Percentiles rank a stretch among this genome's conserved stretches.
These are phyloP conservation scores for Narthecium ossifragum DNA, from an alignment of 106 monocot species.

Conservation along the genomic window DNA sequence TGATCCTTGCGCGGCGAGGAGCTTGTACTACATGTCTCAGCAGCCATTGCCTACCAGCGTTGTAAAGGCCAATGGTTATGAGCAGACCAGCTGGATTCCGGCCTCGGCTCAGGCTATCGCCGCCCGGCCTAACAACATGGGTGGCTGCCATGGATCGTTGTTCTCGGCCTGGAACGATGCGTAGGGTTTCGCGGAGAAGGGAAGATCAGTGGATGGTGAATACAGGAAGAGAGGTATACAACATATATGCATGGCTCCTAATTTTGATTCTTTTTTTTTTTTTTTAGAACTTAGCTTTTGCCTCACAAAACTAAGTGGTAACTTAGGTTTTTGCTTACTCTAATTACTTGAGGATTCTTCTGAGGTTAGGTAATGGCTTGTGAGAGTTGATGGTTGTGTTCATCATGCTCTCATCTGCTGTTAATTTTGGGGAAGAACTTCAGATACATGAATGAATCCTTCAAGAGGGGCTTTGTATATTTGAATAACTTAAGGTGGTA, in stretches of 20 bases:
- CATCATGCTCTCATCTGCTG: conserved; percentile 20
- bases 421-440: conserved; percentile 70
- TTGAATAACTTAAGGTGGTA: too few relatives aligned
- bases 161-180: conserved; percentile 85
- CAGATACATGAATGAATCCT: conserved; percentile 12
- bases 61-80: conserved; percentile 16
- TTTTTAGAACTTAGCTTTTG: conserved; percentile 3
- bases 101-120: conserved; percentile 14
- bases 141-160: conserved; percentile 32
- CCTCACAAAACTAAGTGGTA: neutral
- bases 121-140: conserved; percentile 11
- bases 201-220: neutral
- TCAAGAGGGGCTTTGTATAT: conserved; percentile 7
- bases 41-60: conserved; percentile 12
- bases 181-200: neutral
- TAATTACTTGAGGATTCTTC: conserved; percentile 15
- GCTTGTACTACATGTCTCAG: conserved; percentile 32
- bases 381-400: neutral
- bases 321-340: neutral
- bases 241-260: conserved; percentile 1
- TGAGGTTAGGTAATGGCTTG: conserved; percentile 58
- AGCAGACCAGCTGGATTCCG: conserved; percentile 15
- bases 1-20: conserved; percentile 33
- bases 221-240: neutral
- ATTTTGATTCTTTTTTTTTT: conserved; percentile 1